Conservation (phyloP, 345 rosid genomes). For the Eucalyptus dawsonii region DNA sequence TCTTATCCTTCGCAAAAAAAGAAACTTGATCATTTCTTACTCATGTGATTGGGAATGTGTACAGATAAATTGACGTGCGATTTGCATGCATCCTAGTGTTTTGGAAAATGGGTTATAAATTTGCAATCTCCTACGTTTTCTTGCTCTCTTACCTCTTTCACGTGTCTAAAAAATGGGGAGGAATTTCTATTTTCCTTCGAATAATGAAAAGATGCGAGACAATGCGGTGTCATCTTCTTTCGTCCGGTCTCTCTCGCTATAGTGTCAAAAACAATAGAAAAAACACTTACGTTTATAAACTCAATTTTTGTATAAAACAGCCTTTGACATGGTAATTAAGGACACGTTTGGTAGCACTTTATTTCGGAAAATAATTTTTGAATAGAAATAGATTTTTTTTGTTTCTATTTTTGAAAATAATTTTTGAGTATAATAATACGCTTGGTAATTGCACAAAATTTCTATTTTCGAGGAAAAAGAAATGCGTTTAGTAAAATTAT, state of each 20-base stretch:
- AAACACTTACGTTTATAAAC: not conserved
- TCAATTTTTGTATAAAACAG: not conserved
- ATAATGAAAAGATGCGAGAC: not conserved
- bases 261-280: not conserved
- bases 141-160: not conserved
- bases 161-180: not conserved
- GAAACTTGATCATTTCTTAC: not conserved
- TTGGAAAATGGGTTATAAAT: not conserved
- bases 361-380: too few species aligned
- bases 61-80: not conserved
- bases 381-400: too few species aligned
- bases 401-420: too few species aligned
- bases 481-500: too few species aligned
- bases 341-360: too few species aligned
- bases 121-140: not conserved
- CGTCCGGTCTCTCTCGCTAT: not conserved
- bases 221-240: not conserved
- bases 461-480: too few species aligned
- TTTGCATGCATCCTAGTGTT: not conserved
- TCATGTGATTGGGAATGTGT: not conserved
- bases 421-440: rapidly evolving
- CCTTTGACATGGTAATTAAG: not conserved
- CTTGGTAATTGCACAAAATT: too few species aligned
- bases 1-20: not conserved
- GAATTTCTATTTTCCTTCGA: not conserved